A percentile compares a stretch with the other conserved stretches of the same genome.
phyloP scores from a whole-genome alignment of 2,329 filamentous ascomycete genomes.

The Thermothelomyces thermophilus region DNA sequence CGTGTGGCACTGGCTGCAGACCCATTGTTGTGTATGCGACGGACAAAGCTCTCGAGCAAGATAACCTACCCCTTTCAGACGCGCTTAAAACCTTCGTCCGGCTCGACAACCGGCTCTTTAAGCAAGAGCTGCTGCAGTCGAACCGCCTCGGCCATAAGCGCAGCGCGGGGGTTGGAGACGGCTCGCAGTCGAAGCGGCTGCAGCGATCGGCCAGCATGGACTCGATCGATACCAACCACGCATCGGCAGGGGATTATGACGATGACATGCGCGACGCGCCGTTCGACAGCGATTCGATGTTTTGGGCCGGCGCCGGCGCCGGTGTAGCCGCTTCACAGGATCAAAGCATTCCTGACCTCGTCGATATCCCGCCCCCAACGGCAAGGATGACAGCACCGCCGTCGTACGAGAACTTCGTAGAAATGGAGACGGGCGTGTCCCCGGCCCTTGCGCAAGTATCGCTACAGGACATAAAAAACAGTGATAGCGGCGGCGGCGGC shows the following conservation, averaged over 20 bases:
- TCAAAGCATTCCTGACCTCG: constrained; percentile 1
- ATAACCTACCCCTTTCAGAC: constrained; percentile 22
- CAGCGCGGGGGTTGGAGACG: constrained; percentile 10
- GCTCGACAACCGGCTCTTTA: constrained; percentile 32
- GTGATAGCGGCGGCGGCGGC: neutral
- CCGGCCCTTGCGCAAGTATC: constrained; percentile 14
- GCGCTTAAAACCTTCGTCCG: constrained; percentile 30
- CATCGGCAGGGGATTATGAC: constrained; percentile 33
- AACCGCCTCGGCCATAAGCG: constrained; percentile 22
- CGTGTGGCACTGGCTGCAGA: constrained; percentile 14
- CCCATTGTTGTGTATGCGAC: constrained; percentile 30
- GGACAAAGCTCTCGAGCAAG: constrained; percentile 26
- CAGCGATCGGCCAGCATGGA: constrained; percentile 40
- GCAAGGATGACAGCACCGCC: neutral
- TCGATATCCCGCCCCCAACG: constrained; percentile 2
- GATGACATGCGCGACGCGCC: constrained; percentile 29
- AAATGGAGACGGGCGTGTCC: constrained; percentile 4
- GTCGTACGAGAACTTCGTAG: constrained; percentile 8
- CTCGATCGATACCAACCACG: constrained; percentile 42
- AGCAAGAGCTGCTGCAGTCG: constrained; percentile 27
- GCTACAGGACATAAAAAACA: constrained; percentile 12
- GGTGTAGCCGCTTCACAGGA: neutral
- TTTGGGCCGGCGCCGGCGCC: neutral
- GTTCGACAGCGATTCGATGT: constrained; percentile 13
- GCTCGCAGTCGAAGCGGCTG: constrained; percentile 35